Percentiles rank a stretch among this genome's conserved stretches.
phyloP scores from a whole-genome alignment of 129 eudicot species.

The Smallanthus sonchifolius region DNA sequence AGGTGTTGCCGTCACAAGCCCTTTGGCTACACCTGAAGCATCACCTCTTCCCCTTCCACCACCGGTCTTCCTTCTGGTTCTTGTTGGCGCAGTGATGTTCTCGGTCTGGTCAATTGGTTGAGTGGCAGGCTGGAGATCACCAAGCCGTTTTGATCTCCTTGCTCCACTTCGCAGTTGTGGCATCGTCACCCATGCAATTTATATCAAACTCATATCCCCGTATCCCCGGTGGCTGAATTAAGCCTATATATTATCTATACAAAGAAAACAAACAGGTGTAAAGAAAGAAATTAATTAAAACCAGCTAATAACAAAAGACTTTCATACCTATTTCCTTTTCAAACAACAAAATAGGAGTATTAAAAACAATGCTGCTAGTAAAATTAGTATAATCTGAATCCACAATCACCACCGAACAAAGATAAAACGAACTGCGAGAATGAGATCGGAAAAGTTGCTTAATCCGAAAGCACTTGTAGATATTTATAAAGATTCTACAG shows the following conservation, averaged over 20 bases:
- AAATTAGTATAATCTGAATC: neutral
- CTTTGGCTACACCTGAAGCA: conserved; percentile 73
- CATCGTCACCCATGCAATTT: conserved; percentile 96
- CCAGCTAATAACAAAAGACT: neutral
- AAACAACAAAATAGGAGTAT: neutral
- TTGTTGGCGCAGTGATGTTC: conserved; percentile 48
- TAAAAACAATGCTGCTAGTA: conserved; percentile 9
- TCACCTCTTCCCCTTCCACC: conserved; percentile 86
- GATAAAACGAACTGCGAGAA: neutral
- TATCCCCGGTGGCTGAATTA: conserved; percentile 24
- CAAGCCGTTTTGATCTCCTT: conserved; percentile 95
- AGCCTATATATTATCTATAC: conserved; percentile 20
- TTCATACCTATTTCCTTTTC: neutral
- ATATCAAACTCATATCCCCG: conserved; percentile 48
- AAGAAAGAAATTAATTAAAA: neutral
- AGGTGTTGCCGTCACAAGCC: conserved; percentile 55
- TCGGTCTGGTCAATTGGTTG: conserved; percentile 59
- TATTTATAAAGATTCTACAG: conserved; percentile 9
- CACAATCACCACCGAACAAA: neutral
- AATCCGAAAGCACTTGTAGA: conserved; percentile 7
- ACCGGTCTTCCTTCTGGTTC: conserved; percentile 71
- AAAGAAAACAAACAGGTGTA: neutral
- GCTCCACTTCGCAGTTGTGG: conserved; percentile 99
- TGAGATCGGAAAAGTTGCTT: conserved; percentile 8
- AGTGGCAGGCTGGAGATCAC: conserved; percentile 88